phyloP scores from a whole-genome alignment of 768 basidiomycete genomes.

The Clavulina sp. region DNA sequence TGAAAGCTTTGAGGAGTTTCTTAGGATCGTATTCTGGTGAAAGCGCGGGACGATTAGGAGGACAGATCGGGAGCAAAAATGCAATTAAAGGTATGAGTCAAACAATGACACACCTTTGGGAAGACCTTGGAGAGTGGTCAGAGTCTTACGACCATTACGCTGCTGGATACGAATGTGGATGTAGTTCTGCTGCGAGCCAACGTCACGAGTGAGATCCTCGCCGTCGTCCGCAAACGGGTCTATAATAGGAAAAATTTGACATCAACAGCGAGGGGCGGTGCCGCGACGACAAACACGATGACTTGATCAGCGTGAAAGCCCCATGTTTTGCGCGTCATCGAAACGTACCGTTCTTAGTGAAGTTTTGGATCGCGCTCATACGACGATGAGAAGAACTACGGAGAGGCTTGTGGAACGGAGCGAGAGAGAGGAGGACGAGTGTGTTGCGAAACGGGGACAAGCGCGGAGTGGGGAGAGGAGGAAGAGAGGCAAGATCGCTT shows the following conservation, averaged over 20 bases:
- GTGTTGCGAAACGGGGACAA: not conserved
- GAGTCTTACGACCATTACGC: conserved; percentile 94
- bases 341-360: conserved; percentile 57
- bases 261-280: not conserved
- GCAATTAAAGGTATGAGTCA: not conserved
- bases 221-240: conserved; percentile 96
- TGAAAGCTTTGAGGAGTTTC: conserved; percentile 97
- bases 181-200: conserved; percentile 66
- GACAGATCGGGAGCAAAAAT: not conserved
- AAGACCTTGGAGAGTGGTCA: conserved; percentile 93
- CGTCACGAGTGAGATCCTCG: conserved; percentile 60
- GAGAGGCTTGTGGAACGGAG: conserved; percentile 20
- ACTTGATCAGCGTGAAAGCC: not conserved
- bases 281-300: not conserved
- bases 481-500: not conserved
- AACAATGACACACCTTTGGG: conserved; percentile 53
- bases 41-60: not conserved
- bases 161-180: conserved; percentile 98
- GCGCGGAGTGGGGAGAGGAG: not conserved
- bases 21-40: conserved; percentile 79
- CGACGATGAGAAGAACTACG: conserved; percentile 29
- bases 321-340: conserved; percentile 1
- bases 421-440: conserved; percentile 19
- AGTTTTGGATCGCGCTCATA: conserved; percentile 94
- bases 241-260: conserved; percentile 16